Evolutionary conservation across 192 early-diverging fungal species (phyloP).

Genomic region (Pilobolus umbonatus): DNA sequence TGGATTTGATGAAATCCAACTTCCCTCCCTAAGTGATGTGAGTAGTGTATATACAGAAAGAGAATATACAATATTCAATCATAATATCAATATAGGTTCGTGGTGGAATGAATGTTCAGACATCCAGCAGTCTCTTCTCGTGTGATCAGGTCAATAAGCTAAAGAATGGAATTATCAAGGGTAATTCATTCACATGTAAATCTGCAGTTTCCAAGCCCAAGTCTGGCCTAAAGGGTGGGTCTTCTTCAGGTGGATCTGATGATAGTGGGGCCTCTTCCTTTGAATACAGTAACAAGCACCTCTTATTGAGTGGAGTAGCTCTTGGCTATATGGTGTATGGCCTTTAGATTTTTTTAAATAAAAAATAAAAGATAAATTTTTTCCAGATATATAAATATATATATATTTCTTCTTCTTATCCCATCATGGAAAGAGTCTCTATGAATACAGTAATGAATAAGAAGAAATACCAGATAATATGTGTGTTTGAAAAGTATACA

Average conservation of each 20-base stretch:
- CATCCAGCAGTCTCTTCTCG: slow-evolving; percentile 49
- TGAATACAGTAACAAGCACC: neutral
- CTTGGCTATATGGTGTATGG: too few species aligned
- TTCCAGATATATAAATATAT: too few species aligned
- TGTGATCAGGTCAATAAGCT: slow-evolving; percentile 31
- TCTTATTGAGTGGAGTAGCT: too few species aligned
- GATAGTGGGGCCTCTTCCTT: neutral
- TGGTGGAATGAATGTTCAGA: slow-evolving; percentile 56
- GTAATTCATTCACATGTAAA: slow-evolving; percentile 24
- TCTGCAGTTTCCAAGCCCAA: slow-evolving; percentile 16
- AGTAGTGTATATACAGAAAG: slow-evolving; percentile 1
- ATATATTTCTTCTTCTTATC: too few species aligned
- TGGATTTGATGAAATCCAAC: slow-evolving; percentile 51
- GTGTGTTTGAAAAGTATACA: too few species aligned
- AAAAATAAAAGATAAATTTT: too few species aligned
- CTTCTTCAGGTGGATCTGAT: neutral
- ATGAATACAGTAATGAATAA: too few species aligned
- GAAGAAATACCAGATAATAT: too few species aligned
- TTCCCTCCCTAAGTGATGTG: slow-evolving; percentile 36
- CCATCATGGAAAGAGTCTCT: too few species aligned
- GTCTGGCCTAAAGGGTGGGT: slow-evolving; percentile 1
- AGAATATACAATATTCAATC: neutral
- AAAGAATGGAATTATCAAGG: slow-evolving; percentile 28
- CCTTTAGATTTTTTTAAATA: too few species aligned
- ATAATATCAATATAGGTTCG: slow-evolving; percentile 24